phyloP scores from a whole-genome alignment of 2,329 filamentous ascomycete species.

The Gyromitra esculenta region DNA sequence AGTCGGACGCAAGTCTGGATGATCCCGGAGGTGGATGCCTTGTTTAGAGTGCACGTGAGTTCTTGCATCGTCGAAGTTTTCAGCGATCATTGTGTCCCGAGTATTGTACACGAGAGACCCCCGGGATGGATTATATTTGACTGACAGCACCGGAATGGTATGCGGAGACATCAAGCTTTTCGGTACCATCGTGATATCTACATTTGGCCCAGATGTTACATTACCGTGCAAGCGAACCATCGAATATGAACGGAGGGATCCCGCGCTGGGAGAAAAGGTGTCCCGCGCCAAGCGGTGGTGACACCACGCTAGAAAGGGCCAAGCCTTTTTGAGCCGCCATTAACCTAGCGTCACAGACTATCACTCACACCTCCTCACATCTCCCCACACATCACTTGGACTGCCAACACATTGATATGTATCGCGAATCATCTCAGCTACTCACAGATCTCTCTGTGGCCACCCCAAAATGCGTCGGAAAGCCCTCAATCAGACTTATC shows the following conservation, averaged over 20 bases:
- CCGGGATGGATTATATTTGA: constrained; percentile 17
- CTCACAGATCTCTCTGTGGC: not conserved
- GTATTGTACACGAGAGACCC: constrained; percentile 5
- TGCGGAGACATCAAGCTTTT: constrained; percentile 5
- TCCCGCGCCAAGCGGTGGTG: constrained; percentile 32
- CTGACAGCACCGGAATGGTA: not conserved
- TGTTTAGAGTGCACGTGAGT: constrained; percentile 15
- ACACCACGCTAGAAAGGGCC: constrained; percentile 14
- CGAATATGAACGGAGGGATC: constrained; percentile 6
- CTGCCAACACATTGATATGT: not conserved
- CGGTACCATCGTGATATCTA: not conserved
- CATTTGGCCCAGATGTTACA: constrained; percentile 4
- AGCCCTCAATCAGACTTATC: not conserved
- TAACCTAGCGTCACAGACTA: constrained; percentile 25
- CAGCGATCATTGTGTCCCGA: not conserved
- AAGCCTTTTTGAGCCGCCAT: constrained; percentile 43
- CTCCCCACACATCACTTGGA: constrained; percentile 5
- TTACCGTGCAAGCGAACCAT: constrained; percentile 14
- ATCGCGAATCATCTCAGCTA: not conserved
- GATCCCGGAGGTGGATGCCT: constrained; percentile 9
- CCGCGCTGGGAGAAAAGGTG: constrained; percentile 13
- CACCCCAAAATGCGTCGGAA: not conserved
- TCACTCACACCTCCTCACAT: constrained; percentile 35
- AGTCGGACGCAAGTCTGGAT: constrained; percentile 9
- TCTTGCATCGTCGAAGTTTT: not conserved